Evolutionary conservation across 352 stramenopile species (phyloP).

Genomic region (Phytophthora sp.): DNA sequence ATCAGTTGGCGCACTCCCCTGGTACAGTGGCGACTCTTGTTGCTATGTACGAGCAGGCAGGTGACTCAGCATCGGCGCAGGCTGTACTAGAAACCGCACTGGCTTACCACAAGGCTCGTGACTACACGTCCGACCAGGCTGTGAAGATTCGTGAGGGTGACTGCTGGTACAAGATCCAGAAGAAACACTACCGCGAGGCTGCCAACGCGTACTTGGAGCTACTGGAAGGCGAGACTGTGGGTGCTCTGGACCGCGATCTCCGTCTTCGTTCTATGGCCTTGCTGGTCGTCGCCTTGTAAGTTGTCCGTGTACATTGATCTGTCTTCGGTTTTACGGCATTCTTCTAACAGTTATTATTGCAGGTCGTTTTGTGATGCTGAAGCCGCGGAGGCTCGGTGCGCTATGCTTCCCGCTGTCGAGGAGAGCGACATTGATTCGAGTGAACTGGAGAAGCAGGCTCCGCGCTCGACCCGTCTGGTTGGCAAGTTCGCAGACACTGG

Average conservation of each 20-base stretch:
- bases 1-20: constrained; percentile 63
- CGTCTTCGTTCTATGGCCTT: constrained; percentile 80
- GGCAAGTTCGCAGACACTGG: constrained; percentile 62
- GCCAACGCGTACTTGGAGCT: constrained; percentile 71
- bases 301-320: constrained; percentile 13
- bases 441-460: constrained; percentile 69
- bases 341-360: constrained; percentile 21
- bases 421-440: constrained; percentile 64
- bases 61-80: constrained; percentile 57
- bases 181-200: constrained; percentile 75
- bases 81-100: constrained; percentile 59
- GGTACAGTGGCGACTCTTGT: constrained; percentile 85
- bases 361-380: constrained; percentile 82
- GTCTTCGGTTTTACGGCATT: constrained; percentile 1
- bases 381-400: constrained; percentile 64
- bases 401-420: constrained; percentile 62
- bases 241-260: constrained; percentile 66
- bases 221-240: constrained; percentile 67
- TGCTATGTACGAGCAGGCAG: constrained; percentile 69
- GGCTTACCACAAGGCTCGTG: constrained; percentile 53
- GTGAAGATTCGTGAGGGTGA: constrained; percentile 84
- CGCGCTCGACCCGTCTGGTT: constrained; percentile 63
- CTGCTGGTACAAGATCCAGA: constrained; percentile 81
- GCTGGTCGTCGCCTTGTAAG: constrained; percentile 77
- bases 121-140: constrained; percentile 61